Evolutionary conservation across 352 stramenopile genomes (phyloP).

Genomic region (Phytopythium vexans): DNA sequence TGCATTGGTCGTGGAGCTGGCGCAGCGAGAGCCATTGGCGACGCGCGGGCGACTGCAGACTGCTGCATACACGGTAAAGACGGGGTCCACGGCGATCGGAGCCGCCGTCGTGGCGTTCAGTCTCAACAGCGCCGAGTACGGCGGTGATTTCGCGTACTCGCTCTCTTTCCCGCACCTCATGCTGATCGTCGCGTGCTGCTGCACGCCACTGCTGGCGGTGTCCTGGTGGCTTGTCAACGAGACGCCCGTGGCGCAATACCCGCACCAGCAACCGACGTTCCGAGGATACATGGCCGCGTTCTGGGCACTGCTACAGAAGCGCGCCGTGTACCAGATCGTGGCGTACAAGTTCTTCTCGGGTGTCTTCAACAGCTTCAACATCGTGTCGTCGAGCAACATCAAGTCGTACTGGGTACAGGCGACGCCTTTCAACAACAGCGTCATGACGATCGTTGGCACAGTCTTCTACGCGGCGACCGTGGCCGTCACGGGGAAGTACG

Average conservation of each 20-base stretch:
- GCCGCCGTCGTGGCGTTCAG: slow-evolving; percentile 38
- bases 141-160: slow-evolving; percentile 48
- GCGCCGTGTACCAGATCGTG: slow-evolving; percentile 55
- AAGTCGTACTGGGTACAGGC: slow-evolving; percentile 55
- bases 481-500: slow-evolving; percentile 37
- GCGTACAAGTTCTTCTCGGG: slow-evolving; percentile 66
- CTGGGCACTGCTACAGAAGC: slow-evolving; percentile 55
- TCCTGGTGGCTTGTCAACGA: slow-evolving; percentile 24
- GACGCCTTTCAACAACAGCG: slow-evolving; percentile 49
- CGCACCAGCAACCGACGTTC: slow-evolving; percentile 29
- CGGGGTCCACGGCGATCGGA: slow-evolving; percentile 39
- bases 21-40: slow-evolving; percentile 44
- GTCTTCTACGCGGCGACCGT: slow-evolving; percentile 46
- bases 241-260: slow-evolving; percentile 3
- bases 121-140: slow-evolving; percentile 56
- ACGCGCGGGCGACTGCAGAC: slow-evolving; percentile 52
- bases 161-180: slow-evolving; percentile 50
- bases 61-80: slow-evolving; percentile 53
- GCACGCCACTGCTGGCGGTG: slow-evolving; percentile 22
- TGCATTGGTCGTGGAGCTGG: slow-evolving; percentile 58
- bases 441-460: slow-evolving; percentile 51
- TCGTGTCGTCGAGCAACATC: slow-evolving; percentile 48
- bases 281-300: slow-evolving; percentile 33
- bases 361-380: slow-evolving; percentile 65
- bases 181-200: slow-evolving; percentile 35